These are phyloP conservation scores for Fusarium pininemorale DNA, from an alignment of 2,329 filamentous ascomycete genomes.

Conservation along the genomic window DNA sequence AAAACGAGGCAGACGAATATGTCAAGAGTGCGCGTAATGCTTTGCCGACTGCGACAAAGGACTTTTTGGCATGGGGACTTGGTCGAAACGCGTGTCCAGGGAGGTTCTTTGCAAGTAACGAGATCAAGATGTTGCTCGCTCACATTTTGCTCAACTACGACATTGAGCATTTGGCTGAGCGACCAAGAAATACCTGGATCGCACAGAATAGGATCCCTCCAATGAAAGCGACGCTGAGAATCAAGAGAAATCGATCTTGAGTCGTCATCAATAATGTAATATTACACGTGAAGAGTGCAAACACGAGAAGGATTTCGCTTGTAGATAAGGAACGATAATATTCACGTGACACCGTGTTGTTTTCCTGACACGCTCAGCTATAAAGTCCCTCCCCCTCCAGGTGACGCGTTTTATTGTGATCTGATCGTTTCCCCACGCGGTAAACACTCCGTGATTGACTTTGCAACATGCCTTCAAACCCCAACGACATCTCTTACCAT, in stretches of 20 bases:
- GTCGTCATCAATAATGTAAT: not conserved
- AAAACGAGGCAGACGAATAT: not conserved
- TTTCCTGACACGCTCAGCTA: not conserved
- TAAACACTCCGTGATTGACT: too few relatives aligned
- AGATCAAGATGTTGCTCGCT: constrained; percentile 3
- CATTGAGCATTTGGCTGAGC: not conserved
- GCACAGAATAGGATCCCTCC: constrained; percentile 1
- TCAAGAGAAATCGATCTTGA: not conserved
- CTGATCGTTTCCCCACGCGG: too few relatives aligned
- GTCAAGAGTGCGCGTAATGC: constrained; percentile 1
- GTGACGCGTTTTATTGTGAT: not conserved
- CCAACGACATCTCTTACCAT: not conserved
- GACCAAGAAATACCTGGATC: constrained; percentile 1
- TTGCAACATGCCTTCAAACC: rapidly evolving
- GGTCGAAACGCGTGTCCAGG: constrained; percentile 1
- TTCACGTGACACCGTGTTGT: not conserved
- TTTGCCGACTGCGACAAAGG: not conserved
- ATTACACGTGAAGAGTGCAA: not conserved
- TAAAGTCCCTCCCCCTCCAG: not conserved
- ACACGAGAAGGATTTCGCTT: not conserved
- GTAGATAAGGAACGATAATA: not conserved
- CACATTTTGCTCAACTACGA: not conserved
- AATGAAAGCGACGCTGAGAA: not conserved
- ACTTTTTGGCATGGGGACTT: constrained; percentile 3
- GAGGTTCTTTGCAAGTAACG: not conserved